phyloP scores from a whole-genome alignment of 768 basidiomycete species.

The Lyophyllum semitale region DNA sequence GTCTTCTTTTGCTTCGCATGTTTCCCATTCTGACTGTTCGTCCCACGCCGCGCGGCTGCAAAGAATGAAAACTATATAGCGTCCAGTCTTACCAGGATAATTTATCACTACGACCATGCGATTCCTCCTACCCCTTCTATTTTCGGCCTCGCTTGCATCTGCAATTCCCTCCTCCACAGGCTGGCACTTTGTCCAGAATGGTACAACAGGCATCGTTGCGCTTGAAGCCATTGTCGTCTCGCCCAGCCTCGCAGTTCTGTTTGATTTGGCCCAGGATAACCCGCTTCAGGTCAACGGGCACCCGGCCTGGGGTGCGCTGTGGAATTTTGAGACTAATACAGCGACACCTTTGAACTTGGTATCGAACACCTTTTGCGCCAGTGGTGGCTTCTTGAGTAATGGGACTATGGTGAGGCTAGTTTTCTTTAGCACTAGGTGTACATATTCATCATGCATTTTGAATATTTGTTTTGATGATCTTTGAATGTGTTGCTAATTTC shows the following conservation, averaged over 20 bases:
- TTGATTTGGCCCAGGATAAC: constrained; percentile 27
- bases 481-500: background rate
- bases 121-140: background rate
- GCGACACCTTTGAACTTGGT: constrained; percentile 32
- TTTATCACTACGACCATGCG: background rate
- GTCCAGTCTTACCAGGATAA: background rate
- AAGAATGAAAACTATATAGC: background rate
- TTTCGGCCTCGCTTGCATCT: background rate
- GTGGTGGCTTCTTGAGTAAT: constrained; percentile 41
- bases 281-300: constrained; percentile 39
- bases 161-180: constrained; percentile 6
- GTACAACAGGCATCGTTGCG: constrained; percentile 20
- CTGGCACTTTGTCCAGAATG: constrained; percentile 24
- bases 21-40: background rate
- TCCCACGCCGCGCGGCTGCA: background rate
- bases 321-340: constrained; percentile 39
- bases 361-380: constrained; percentile 44
- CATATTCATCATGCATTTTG: background rate
- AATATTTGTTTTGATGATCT: too few relatives aligned
- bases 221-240: constrained; percentile 25
- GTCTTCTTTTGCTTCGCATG: background rate
- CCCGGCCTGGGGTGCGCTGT: constrained; percentile 44
- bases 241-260: constrained; percentile 21
- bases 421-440: too few relatives aligned
- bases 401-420: constrained; percentile 31